phyloP scores from a whole-genome alignment of 108 stramenopile species.

The Pseudonitzschia multistriata region DNA sequence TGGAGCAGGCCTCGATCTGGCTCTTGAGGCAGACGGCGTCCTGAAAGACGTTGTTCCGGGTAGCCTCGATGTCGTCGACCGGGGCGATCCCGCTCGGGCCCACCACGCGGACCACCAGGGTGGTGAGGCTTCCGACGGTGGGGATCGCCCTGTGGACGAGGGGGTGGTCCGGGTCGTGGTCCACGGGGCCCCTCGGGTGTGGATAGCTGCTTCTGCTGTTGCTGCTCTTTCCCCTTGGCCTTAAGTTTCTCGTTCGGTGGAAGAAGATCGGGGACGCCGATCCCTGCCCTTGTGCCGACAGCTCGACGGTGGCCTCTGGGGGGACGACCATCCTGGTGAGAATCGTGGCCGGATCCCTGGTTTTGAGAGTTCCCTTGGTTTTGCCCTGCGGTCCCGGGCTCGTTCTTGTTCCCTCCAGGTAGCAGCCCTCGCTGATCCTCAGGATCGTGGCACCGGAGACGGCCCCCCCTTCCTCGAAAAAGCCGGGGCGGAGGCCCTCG shows the following conservation, averaged over 20 bases:
- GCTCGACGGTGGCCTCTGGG: not conserved
- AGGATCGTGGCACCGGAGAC: not conserved
- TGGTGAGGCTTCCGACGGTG: not conserved
- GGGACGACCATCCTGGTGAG: not conserved
- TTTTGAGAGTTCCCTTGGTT: not conserved
- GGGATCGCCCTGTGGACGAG: too few species aligned
- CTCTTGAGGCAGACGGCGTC: not conserved
- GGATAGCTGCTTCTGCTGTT: not conserved
- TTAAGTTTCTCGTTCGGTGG: not conserved
- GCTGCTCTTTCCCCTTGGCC: not conserved
- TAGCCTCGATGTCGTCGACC: not conserved
- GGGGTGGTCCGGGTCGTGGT: not conserved
- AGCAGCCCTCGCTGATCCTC: not conserved
- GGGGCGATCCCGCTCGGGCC: not conserved
- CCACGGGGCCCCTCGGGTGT: not conserved
- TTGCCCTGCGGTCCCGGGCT: not conserved
- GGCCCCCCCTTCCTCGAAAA: not conserved
- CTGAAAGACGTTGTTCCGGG: not conserved
- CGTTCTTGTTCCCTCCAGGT: not conserved
- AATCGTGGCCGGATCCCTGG: not conserved
- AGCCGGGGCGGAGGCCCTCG: not conserved
- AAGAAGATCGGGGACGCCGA: too few species aligned
- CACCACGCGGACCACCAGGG: conserved; percentile 1
- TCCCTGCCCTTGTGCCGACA: not conserved
- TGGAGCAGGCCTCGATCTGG: conserved; percentile 5